Evolutionary conservation across 148 eudicot species (phyloP).

Genomic region (Arctostaphylos glauca): DNA sequence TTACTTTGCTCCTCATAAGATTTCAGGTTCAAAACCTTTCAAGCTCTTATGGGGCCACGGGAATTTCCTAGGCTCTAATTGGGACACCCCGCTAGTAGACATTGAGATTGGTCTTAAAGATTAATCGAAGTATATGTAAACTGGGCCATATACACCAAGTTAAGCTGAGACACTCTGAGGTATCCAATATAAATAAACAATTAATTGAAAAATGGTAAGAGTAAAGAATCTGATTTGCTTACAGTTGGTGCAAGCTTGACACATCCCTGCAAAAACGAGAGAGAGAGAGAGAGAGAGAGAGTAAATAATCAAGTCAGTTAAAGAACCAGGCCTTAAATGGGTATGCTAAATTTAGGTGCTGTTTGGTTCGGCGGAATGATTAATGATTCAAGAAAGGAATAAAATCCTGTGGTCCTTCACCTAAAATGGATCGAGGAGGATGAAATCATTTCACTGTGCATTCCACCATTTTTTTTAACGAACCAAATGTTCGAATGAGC

Average conservation of each 20-base stretch:
- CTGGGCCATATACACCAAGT: too few relatives aligned
- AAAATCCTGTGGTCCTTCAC: background rate
- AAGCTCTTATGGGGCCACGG: too few relatives aligned
- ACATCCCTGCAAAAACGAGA: constrained; percentile 12
- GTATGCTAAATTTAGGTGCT: background rate
- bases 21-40: too few relatives aligned
- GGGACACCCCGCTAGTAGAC: too few relatives aligned
- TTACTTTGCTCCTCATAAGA: too few relatives aligned
- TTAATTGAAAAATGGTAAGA: background rate
- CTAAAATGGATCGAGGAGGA: background rate
- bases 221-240: background rate
- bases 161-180: too few relatives aligned
- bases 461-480: background rate
- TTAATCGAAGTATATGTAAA: too few relatives aligned
- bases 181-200: too few relatives aligned
- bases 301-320: background rate
- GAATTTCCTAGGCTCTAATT: too few relatives aligned
- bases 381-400: background rate
- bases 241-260: constrained; percentile 30
- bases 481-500: background rate
- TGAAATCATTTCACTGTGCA: background rate
- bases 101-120: too few relatives aligned
- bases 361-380: background rate
- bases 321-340: background rate
- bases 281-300: background rate